Evolutionary conservation across 352 stramenopile species (phyloP), one percentile per base, ranked within the genome.

Genomic region (Sclerospora graminicola): DNA sequence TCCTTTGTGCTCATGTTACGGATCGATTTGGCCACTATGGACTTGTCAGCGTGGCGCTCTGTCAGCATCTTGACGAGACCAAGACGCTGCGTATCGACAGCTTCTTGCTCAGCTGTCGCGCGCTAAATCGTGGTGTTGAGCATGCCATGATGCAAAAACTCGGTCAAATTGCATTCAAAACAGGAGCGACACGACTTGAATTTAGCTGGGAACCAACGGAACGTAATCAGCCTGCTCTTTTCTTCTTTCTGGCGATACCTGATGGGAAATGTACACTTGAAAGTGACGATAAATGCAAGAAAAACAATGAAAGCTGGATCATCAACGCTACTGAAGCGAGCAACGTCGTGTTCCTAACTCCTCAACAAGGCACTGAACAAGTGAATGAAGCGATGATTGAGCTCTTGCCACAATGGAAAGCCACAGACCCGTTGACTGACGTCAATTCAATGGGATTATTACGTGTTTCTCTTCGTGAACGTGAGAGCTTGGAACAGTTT

Each of bases 41-140:
- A n/a, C n/a, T n/a, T n/a, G n/a, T n/a, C n/a, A n/a, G 64, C 29
- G 52, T 64, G 15, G 49, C 57, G 35, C 47, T 78, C 11, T 81
- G 60, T 40, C 70, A 48, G 8, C 18, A 51, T 26, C 19, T 46
- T 2, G 28, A 10, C 1, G 7, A 42, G 23, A 29, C 8, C 29
- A 16, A 53, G n/a, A 32, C 36, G 8, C 46, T 78, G 19, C 45
- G 34, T 21, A 57, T 84, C 0, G 60, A 82, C 35, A 81, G 70
- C 45, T 80, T 85, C 34, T 41, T 89, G 18, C 66, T 86, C 18
- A 89, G 77, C 48, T 89, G 77, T 44, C 69, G 77, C 13, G 60
- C 69, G 2, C 44, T 89, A 7, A 85, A 89, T 32, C 70, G 76
- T 5, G 70, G 73, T 15, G 69, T 84, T 8, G 73, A 89, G 36